These are phyloP conservation scores for Hygrophoropsis aurantiaca DNA, from an alignment of 768 basidiomycete genomes.

Conservation along the genomic window DNA sequence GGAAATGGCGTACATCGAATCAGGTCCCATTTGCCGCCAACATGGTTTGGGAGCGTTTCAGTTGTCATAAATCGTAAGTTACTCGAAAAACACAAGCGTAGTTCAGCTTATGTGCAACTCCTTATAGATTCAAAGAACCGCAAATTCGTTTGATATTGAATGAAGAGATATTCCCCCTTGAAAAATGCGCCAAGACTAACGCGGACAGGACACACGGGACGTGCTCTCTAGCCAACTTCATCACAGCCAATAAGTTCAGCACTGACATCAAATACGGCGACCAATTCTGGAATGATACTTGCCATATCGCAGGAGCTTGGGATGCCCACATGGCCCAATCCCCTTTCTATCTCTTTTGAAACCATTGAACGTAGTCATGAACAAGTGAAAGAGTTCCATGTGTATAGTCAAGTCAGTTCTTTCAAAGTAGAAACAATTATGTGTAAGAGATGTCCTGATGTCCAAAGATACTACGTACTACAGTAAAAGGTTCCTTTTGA, in stretches of 20 bases:
- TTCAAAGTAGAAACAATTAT: too few relatives aligned
- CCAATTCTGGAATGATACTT: conserved; percentile 36
- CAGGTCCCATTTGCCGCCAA: conserved; percentile 44
- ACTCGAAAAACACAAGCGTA: background rate
- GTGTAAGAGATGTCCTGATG: too few relatives aligned
- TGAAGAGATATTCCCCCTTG: conserved; percentile 37
- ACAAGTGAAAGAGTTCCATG: background rate
- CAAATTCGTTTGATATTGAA: conserved; percentile 44
- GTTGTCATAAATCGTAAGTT: conserved; percentile 33
- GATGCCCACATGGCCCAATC: too few relatives aligned
- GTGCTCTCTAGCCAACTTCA: conserved; percentile 38
- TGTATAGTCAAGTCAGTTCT: background rate
- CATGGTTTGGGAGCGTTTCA: conserved; percentile 44
- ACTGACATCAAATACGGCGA: conserved; percentile 29
- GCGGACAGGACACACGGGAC: conserved; percentile 33
- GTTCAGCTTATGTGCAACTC: background rate
- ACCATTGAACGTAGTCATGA: background rate
- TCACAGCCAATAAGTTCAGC: conserved; percentile 24
- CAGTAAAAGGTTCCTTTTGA: background rate
- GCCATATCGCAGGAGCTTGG: too few relatives aligned
- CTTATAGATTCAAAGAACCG: conserved; percentile 28
- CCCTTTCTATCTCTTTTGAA: background rate
- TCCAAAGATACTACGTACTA: conserved; percentile 3
- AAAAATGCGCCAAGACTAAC: conserved; percentile 29
- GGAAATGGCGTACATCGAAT: conserved; percentile 37